phyloP scores from a whole-genome alignment of 345 rosid genomes.

The Pugionium dolabratum region DNA sequence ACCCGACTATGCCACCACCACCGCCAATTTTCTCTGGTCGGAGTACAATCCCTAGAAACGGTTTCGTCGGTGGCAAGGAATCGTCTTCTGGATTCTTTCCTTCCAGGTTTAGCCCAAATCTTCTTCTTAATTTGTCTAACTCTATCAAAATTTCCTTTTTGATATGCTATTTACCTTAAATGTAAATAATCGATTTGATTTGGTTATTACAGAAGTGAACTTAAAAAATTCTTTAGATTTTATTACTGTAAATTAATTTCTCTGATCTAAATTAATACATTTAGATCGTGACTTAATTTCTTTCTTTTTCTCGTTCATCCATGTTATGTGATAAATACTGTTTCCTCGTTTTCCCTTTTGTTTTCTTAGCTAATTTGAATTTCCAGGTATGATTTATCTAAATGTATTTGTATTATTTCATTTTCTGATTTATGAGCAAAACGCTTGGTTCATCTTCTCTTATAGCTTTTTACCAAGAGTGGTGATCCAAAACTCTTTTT shows the following conservation, averaged over 20 bases:
- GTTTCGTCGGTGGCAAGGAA: constrained; percentile 42
- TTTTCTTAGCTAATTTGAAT: not conserved
- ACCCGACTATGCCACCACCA: constrained; percentile 45
- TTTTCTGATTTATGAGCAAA: constrained; percentile 23
- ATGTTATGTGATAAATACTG: constrained; percentile 18
- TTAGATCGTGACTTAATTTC: constrained; percentile 13
- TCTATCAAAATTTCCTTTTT: constrained; percentile 15
- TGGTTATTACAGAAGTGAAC: constrained; percentile 17
- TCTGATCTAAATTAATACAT: not conserved
- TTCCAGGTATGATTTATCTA: constrained; percentile 7
- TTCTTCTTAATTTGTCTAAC: not conserved
- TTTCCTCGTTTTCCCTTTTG: not conserved
- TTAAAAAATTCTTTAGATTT: constrained; percentile 3
- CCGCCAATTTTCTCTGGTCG: constrained; percentile 30
- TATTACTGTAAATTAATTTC: constrained; percentile 21
- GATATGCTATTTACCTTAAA: constrained; percentile 8
- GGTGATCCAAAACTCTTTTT: constrained; percentile 28
- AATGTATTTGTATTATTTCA: not conserved
- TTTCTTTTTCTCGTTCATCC: constrained; percentile 13
- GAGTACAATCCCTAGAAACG: constrained; percentile 43
- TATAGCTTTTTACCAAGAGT: constrained; percentile 16
- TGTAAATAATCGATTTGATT: not conserved
- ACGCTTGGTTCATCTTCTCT: constrained; percentile 28
- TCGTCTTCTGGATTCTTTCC: constrained; percentile 27
- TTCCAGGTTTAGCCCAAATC: constrained; percentile 44